Conservation (phyloP, 225 moss, liverwort and hornwort genomes). For the Asterella californica region DNA sequence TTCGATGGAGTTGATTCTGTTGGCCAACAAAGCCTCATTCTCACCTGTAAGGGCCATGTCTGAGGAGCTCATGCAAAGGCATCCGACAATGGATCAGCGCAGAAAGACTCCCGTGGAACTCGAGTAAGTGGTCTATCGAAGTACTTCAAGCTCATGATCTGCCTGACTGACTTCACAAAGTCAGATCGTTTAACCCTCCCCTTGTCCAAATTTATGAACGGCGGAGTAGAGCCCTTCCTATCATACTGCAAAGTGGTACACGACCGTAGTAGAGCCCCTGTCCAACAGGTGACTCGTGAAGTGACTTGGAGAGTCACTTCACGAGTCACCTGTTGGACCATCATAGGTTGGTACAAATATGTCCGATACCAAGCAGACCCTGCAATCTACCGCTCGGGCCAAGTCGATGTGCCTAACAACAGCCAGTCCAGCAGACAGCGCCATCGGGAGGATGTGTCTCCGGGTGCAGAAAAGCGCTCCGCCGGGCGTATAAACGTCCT, state of each 20-base stretch:
- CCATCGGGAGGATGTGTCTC: conserved; percentile 57
- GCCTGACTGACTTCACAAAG: conserved; percentile 50
- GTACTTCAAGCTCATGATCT: conserved; percentile 42
- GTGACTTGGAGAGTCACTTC: conserved; percentile 77
- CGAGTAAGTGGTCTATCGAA: conserved; percentile 53
- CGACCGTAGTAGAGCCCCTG: conserved; percentile 81
- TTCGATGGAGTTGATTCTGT: too few species aligned
- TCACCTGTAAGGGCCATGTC: too few species aligned
- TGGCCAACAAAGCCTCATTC: too few species aligned
- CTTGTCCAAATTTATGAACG: conserved; percentile 55
- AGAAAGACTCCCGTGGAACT: conserved; percentile 63
- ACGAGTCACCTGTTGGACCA: too few species aligned
- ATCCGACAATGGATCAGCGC: conserved; percentile 83
- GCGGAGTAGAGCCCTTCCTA: conserved; percentile 63
- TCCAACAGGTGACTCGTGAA: conserved; percentile 85
- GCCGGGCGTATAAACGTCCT: conserved; percentile 56
- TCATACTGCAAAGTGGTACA: conserved; percentile 64
- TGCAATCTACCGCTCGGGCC: conserved; percentile 81
- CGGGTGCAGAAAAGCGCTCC: conserved; percentile 58
- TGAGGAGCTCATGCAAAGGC: conserved; percentile 60
- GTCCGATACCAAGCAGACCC: conserved; percentile 75
- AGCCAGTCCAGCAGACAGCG: conserved; percentile 42
- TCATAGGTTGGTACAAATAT: conserved; percentile 76
- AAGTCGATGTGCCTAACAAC: conserved; percentile 40
- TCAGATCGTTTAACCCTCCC: conserved; percentile 34